Evolutionary conservation across 1,139 yeast genomes (phyloP), one percentile per base, ranked within the genome.

Genomic region (Candida sp.): DNA sequence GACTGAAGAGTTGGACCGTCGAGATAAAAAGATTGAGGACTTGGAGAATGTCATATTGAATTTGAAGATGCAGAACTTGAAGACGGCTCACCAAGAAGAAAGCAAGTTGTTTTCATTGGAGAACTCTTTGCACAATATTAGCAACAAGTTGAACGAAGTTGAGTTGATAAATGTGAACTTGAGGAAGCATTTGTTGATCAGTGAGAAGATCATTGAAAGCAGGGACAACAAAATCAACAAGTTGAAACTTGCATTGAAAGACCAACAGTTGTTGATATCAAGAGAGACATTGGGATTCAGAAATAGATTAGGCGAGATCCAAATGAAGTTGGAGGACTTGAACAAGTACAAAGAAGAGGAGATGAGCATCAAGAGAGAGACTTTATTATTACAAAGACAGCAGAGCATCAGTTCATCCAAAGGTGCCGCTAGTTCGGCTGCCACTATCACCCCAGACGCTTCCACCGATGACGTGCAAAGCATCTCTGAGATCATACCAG

Each of bases 151-250:
- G 42, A 67, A 61, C 49, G 81, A 77, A 49, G 77, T 72, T 38
- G 80, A 74, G 49, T 59, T 71, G 43, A 69, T 73, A 50, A 76
- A 72, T 53, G 63, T 63, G 28, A 75, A 74, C 49, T 60, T 75
- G n/a, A 62, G 77, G 12, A 75, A 73, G 49, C 81, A 77, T 59
- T 70, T 85, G 9, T 73, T 78, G 28, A 75, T 85, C 12, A 77
- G 86, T 45, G 84, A 84, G 54, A 80, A 83, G 59, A 77, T 88
- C 48, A 78, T 87, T 33, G 85, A 80, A 27, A 75, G 84, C 28
- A 77, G 92, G 49, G 85, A 84, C 54, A 78, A 76, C 50, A 78
- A 89, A 46, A 87, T 88, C 44, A 73, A 74, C 49, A 76, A 79
- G 40, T 72, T 89, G 52, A 87, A 86, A 58, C 60, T 64, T 17